Evolutionary conservation across 331 rosid genomes (phyloP), one percentile per base, ranked within the genome.

Genomic region (Rhamnella rubrinervis): DNA sequence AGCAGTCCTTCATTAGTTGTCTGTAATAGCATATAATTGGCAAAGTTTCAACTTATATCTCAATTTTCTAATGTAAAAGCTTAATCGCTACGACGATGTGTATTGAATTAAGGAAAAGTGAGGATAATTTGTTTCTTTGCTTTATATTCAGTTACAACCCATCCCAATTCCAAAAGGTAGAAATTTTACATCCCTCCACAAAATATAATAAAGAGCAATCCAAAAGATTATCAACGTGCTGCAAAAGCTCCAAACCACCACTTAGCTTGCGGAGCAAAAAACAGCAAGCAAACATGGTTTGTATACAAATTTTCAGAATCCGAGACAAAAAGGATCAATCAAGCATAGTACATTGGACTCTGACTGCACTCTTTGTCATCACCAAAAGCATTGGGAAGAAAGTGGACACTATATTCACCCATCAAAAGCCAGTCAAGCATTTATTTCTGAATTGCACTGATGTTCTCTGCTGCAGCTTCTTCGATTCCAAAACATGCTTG

Each of bases 381-480:
- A 61, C 13, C 49, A 41, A 41, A 41, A 41, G 12, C 49, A 8
- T 10, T 60, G 4, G 26, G 31, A 75, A 65, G 70, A 58, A 1
- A 8, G 18, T 28, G 41, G 62, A 53, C 23, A 65, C 35, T 4
- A 68, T 65, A 63, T 72, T n/a, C 26, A 44, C 62, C 57, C 60
- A 62, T 56, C n/a, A 26, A 39, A 25, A 63, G 26, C 55, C 10
- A 6, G 66, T 89, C 81, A 91, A 41, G 96, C 85, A 63, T 89
- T 92, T 70, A 92, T 92, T 71, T 95, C 97, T 25, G 96, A 87
- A 68, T 92, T 87, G 88, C 98, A 92, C 59, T 86, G 98, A 76
- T 92, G 77, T 85, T 92, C 95, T 71, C 96, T 70, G 86, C 88
- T 92, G 86, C 95, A 87, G 78, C 95, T 87, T 86, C 98, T 89